Evolutionary conservation across 192 early-diverging fungal genomes (phyloP).

Genomic region (Coemansia sp.): DNA sequence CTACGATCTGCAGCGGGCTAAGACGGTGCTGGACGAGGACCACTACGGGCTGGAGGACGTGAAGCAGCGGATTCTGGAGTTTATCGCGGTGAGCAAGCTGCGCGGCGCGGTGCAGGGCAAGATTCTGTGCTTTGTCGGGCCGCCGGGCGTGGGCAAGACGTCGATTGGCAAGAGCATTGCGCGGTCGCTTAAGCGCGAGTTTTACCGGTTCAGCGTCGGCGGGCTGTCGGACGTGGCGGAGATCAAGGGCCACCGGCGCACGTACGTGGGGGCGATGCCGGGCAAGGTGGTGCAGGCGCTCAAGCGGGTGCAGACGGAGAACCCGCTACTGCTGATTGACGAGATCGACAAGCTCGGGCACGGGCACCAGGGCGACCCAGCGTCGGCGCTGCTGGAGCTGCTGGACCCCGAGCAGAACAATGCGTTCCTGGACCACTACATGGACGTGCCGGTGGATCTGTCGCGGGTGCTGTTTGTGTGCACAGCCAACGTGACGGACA

Average conservation of each 20-base stretch:
- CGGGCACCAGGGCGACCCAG: conserved; percentile 96
- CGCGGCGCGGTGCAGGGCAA: conserved; percentile 96
- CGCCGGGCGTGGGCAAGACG: conserved; percentile 99
- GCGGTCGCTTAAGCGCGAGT: conserved; percentile 87
- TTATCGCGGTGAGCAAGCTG: conserved; percentile 97
- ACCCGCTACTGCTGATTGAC: conserved; percentile 96
- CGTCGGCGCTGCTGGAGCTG: conserved; percentile 92
- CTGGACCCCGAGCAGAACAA: conserved; percentile 97
- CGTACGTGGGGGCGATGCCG: conserved; percentile 99
- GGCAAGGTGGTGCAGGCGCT: conserved; percentile 98
- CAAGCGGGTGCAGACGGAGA: conserved; percentile 98
- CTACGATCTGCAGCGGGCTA: conserved; percentile 85
- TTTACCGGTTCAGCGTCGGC: conserved; percentile 96
- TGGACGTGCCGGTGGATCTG: conserved; percentile 97
- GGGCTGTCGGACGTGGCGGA: conserved; percentile 97
- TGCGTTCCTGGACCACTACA: conserved; percentile 98
- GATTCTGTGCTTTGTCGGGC: conserved; percentile 96
- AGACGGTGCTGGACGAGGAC: conserved; percentile 91
- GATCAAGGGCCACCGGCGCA: conserved; percentile 98
- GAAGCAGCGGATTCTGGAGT: conserved; percentile 98
- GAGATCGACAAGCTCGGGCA: conserved; percentile 98
- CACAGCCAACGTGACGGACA: conserved; percentile 96
- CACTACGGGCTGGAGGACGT: conserved; percentile 99
- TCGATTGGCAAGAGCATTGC: conserved; percentile 98
- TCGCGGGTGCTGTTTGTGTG: conserved; percentile 99